phyloP scores from a whole-genome alignment of 2,329 filamentous ascomycete genomes.

The Hypoxylon sp. region DNA sequence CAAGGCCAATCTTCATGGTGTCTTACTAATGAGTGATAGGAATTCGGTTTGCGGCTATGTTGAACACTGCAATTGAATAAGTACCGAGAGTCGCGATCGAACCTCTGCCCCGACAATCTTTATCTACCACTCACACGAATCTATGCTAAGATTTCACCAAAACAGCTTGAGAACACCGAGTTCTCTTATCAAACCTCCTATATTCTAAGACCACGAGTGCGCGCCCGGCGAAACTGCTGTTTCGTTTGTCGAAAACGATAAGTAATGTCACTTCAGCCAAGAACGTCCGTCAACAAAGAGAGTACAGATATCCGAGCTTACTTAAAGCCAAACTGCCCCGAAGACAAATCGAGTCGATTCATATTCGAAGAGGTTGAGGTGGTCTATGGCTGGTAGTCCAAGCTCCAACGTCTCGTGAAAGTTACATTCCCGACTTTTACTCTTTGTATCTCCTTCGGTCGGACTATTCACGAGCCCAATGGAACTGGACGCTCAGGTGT shows the following conservation, averaged over 20 bases:
- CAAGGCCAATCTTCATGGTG: not conserved
- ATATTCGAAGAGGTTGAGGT: not conserved
- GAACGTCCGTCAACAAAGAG: not conserved
- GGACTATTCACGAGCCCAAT: not conserved
- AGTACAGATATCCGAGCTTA: not conserved
- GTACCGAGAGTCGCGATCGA: not conserved
- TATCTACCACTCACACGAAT: not conserved
- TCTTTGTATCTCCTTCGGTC: not conserved
- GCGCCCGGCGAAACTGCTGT: too few species aligned
- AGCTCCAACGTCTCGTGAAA: not conserved
- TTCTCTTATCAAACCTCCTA: not conserved
- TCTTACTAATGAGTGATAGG: too few species aligned
- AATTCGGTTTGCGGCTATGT: not conserved
- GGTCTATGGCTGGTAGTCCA: not conserved
- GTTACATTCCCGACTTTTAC: not conserved
- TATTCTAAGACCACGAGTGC: too few species aligned
- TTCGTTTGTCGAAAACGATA: too few species aligned
- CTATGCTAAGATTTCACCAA: not conserved
- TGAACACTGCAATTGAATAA: not conserved
- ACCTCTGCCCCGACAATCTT: not conserved
- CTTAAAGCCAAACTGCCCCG: not conserved
- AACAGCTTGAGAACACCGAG: not conserved
- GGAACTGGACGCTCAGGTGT: not conserved
- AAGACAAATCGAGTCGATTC: not conserved
- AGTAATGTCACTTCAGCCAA: not conserved